Evolutionary conservation across 2,329 filamentous ascomycete genomes (phyloP).

Genomic region (Stagonosporopsis cucurbitacearum): DNA sequence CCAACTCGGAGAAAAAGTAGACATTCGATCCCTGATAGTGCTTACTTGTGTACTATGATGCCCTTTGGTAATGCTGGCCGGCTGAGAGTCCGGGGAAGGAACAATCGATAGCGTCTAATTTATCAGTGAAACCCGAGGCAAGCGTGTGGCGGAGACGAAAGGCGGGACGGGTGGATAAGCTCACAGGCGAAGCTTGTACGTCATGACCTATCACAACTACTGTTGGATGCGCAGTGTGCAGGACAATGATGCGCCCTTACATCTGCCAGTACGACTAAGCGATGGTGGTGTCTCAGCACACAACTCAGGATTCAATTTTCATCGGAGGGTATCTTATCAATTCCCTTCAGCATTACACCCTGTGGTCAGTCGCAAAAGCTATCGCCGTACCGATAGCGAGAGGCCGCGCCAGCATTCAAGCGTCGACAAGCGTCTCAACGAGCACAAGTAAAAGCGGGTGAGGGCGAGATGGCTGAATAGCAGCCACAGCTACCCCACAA

Average conservation of each 20-base stretch:
- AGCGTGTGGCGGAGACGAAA: slow-evolving; percentile 13
- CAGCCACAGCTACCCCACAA: slow-evolving; percentile 20
- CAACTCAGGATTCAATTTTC: slow-evolving; percentile 9
- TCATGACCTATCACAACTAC: slow-evolving; percentile 5
- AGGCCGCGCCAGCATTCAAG: slow-evolving; percentile 13
- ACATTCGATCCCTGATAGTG: not conserved
- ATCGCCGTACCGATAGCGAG: slow-evolving; percentile 18
- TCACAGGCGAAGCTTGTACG: slow-evolving; percentile 10
- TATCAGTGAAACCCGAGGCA: slow-evolving; percentile 4
- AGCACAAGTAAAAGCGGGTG: slow-evolving; percentile 14
- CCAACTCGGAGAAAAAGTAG: not conserved
- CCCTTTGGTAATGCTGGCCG: slow-evolving; percentile 10
- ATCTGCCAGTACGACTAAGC: not conserved
- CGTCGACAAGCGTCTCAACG: slow-evolving; percentile 20
- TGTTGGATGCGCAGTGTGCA: not conserved
- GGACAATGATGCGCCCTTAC: slow-evolving; percentile 5
- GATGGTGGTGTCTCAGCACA: slow-evolving; percentile 10
- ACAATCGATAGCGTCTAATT: slow-evolving; percentile 9
- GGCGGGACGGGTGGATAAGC: slow-evolving; percentile 8
- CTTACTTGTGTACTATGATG: not conserved
- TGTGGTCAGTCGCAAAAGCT: not conserved
- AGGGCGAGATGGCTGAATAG: slow-evolving; percentile 12
- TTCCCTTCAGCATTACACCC: slow-evolving; percentile 7
- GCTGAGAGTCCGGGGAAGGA: slow-evolving; percentile 8
- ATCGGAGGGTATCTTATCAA: slow-evolving; percentile 3